A percentile compares a stretch with the other conserved stretches of the same genome.
phyloP scores from a whole-genome alignment of 176 grass and related monocot species.

The Bothriochloa decipiens region DNA sequence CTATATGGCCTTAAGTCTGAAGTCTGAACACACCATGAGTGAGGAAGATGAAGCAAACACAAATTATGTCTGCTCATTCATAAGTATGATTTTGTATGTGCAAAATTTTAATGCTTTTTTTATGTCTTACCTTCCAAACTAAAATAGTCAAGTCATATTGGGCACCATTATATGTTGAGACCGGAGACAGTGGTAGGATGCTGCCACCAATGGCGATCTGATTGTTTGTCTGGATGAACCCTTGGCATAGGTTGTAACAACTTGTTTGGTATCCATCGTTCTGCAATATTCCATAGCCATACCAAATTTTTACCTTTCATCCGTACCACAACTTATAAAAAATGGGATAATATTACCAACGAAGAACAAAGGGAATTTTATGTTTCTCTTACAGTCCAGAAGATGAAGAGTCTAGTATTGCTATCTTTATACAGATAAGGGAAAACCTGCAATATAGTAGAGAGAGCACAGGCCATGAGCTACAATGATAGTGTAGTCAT shows the following conservation, averaged over 20 bases:
- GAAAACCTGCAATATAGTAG: constrained; percentile 58
- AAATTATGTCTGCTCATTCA: no score
- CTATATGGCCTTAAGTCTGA: no score
- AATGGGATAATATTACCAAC: not conserved
- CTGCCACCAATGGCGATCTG: constrained; percentile 38
- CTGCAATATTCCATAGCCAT: constrained; percentile 49
- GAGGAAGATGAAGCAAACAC: no score
- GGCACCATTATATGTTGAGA: no score
- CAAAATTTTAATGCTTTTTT: no score
- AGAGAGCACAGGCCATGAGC: constrained; percentile 17
- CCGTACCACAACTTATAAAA: not conserved
- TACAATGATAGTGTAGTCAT: not conserved
- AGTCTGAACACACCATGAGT: no score
- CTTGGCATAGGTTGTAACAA: constrained; percentile 79
- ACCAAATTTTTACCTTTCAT: constrained; percentile 12
- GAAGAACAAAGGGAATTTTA: constrained; percentile 7
- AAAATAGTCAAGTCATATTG: no score
- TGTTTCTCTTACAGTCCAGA: constrained; percentile 73
- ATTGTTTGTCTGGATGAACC: constrained; percentile 82
- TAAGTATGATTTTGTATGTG: no score
- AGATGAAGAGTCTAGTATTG: constrained; percentile 77
- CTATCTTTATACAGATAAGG: constrained; percentile 69
- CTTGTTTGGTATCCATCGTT: constrained; percentile 71
- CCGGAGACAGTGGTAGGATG: no score
- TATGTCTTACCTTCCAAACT: no score